Conservation (phyloP, 257 asterid genomes). For the Solanum ossicruentum region DNA sequence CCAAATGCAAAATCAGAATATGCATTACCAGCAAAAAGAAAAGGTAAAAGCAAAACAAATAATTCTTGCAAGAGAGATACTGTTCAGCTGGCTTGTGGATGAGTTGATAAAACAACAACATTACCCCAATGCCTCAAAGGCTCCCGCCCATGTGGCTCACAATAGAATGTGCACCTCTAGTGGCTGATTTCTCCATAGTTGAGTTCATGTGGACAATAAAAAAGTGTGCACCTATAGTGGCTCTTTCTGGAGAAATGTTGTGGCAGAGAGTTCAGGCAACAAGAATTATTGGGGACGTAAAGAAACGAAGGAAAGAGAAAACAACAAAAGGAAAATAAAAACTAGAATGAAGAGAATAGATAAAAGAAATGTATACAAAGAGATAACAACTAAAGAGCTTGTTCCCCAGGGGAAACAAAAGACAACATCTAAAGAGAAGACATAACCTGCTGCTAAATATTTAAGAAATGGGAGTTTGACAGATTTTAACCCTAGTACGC, state of each 20-base stretch:
- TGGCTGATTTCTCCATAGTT: background rate
- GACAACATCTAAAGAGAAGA: background rate
- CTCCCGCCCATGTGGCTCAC: background rate
- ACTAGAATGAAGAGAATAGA: background rate
- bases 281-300: background rate
- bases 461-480: background rate
- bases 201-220: background rate
- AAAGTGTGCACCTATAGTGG: background rate
- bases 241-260: background rate
- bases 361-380: background rate
- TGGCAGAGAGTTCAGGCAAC: background rate
- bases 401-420: background rate
- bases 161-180: background rate
- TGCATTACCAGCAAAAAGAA: background rate
- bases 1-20: background rate
- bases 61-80: background rate
- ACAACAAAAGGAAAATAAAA: background rate
- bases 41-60: background rate
- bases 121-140: no score
- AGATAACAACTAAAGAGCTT: background rate
- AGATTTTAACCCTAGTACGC: background rate
- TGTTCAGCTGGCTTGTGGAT: background rate
- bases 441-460: no score
- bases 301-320: background rate
- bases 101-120: no score